Conservation (phyloP, 768 basidiomycete species). For the Suillus alpinus region DNA sequence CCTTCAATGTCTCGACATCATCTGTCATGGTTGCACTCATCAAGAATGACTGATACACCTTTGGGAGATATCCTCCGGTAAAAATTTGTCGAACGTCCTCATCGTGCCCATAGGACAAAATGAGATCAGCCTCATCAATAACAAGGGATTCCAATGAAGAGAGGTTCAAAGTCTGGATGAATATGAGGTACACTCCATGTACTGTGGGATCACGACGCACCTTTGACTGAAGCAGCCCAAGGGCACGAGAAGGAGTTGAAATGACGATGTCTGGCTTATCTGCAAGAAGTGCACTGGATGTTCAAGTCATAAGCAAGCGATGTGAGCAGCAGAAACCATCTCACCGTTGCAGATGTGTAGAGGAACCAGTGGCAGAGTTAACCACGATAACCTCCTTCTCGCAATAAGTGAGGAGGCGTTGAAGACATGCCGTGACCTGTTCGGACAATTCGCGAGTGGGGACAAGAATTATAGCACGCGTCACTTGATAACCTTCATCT, state of each 20-base stretch:
- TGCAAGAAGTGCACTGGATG: slow-evolving; percentile 48
- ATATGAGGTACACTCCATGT: slow-evolving; percentile 3
- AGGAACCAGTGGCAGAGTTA: slow-evolving; percentile 75
- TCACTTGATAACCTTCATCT: slow-evolving; percentile 48
- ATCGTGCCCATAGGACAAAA: slow-evolving; percentile 95
- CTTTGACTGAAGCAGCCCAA: slow-evolving; percentile 70
- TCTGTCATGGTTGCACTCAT: slow-evolving; percentile 99
- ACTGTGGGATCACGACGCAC: slow-evolving; percentile 31
- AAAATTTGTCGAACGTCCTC: slow-evolving; percentile 80
- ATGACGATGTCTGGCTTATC: slow-evolving; percentile 81
- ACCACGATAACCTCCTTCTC: slow-evolving; percentile 67
- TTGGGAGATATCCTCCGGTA: slow-evolving; percentile 67
- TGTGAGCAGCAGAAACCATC: slow-evolving; percentile 9
- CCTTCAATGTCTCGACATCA: slow-evolving; percentile 90
- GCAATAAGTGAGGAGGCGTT: slow-evolving; percentile 68
- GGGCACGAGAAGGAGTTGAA: slow-evolving; percentile 71
- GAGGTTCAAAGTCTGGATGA: slow-evolving; percentile 57
- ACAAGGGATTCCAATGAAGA: slow-evolving; percentile 77
- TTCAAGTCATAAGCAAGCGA: slow-evolving; percentile 1
- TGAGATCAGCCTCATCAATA: slow-evolving; percentile 96
- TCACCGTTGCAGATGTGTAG: slow-evolving; percentile 72
- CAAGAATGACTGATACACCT: slow-evolving; percentile 85
- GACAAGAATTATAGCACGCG: slow-evolving; percentile 76
- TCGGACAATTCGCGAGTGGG: slow-evolving; percentile 93
- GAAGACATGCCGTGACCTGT: slow-evolving; percentile 77